Percentiles rank a stretch among this genome's conserved stretches.
Conservation (phyloP, 345 rosid species). For the Populus euphratica region DNA sequence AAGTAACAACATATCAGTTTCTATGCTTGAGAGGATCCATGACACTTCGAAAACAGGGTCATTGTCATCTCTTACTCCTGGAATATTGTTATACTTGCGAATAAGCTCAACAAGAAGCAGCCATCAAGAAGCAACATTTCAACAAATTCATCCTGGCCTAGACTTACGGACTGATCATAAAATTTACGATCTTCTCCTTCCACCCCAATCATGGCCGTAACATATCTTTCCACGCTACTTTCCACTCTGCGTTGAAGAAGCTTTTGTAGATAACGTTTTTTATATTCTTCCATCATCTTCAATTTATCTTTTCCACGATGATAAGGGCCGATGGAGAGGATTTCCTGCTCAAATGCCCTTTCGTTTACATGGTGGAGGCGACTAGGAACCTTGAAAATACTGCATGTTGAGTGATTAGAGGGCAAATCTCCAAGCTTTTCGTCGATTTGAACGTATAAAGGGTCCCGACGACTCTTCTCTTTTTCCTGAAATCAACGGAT, state of each 20-base stretch:
- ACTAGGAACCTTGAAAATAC: conserved; percentile 5
- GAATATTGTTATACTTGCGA: not conserved
- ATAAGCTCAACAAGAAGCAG: conserved; percentile 18
- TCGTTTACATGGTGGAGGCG: not conserved
- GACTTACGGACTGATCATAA: conserved; percentile 3
- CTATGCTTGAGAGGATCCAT: not conserved
- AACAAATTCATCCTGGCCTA: conserved; percentile 7
- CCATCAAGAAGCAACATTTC: conserved; percentile 36
- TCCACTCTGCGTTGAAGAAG: not conserved
- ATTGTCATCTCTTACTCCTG: not conserved
- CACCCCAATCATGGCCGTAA: not conserved
- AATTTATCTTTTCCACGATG: conserved; percentile 1
- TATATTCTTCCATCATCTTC: conserved; percentile 18
- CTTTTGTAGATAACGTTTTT: not conserved
- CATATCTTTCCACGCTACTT: not conserved
- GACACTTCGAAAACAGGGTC: not conserved
- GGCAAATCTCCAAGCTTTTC: not conserved
- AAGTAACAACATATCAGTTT: not conserved
- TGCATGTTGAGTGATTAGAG: not conserved
- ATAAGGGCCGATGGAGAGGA: conserved; percentile 9
- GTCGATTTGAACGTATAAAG: not conserved
- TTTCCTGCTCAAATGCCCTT: conserved; percentile 2
- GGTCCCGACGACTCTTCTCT: not conserved
- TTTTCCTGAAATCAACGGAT: not conserved
- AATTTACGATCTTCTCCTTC: conserved; percentile 27